Evolutionary conservation across 768 basidiomycete genomes (phyloP).

Genomic region (Kwoniella dendrophila): DNA sequence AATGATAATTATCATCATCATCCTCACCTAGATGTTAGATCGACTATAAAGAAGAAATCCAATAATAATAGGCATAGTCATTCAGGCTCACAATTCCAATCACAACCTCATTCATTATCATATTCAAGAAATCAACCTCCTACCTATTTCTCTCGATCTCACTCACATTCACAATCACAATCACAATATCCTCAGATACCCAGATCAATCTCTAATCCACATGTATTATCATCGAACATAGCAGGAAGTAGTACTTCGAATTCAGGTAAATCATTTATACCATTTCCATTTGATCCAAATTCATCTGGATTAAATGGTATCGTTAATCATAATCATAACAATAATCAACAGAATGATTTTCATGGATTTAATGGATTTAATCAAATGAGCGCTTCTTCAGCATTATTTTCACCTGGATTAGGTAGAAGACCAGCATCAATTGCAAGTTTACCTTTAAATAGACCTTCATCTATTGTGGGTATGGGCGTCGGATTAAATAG

Average conservation of each 20-base stretch:
- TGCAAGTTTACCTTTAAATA: not conserved
- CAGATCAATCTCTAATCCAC: conserved; percentile 3
- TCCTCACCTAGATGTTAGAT: not conserved
- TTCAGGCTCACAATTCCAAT: no score
- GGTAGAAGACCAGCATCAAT: conserved; percentile 1
- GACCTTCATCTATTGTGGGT: not conserved
- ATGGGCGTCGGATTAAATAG: not conserved
- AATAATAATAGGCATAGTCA: no score
- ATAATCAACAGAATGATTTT: not conserved
- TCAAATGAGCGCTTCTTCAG: not conserved
- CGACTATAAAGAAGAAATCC: no score
- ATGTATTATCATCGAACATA: not conserved
- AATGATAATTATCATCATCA: not conserved
- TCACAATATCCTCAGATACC: not conserved
- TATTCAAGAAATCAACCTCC: no score
- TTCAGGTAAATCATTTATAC: conserved; percentile 12
- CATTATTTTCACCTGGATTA: conserved; percentile 11
- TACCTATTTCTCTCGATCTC: not conserved
- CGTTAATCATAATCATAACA: not conserved
- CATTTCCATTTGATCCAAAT: conserved; percentile 13
- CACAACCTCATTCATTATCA: no score
- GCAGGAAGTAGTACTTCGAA: not conserved
- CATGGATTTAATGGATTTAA: not conserved
- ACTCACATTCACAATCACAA: not conserved
- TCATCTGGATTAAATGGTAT: not conserved